phyloP scores from a whole-genome alignment of 768 basidiomycete genomes.

The Porphyrellus cyaneotinctus region DNA sequence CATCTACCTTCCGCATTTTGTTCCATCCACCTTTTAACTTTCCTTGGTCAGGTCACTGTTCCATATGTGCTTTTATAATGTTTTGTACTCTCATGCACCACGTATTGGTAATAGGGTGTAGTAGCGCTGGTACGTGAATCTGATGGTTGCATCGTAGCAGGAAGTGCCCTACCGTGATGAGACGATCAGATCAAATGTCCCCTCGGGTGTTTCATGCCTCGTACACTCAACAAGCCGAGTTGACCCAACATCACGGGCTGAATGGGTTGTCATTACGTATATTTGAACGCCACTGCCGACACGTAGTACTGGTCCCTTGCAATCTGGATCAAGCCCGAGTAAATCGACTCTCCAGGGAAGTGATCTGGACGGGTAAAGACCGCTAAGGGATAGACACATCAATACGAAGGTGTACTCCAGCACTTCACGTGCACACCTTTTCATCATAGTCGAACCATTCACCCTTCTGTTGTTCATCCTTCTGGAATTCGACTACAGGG shows the following conservation, averaged over 20 bases:
- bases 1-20: slow-evolving; percentile 26
- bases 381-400: slow-evolving; percentile 36
- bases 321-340: slow-evolving; percentile 45
- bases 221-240: too few species aligned
- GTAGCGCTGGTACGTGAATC: slow-evolving; percentile 33
- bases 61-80: slow-evolving; percentile 33
- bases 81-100: slow-evolving; percentile 23
- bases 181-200: neutral
- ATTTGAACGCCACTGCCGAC: too few species aligned
- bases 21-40: slow-evolving; percentile 18
- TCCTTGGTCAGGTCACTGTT: slow-evolving; percentile 21
- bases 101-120: slow-evolving; percentile 26
- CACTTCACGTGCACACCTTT: slow-evolving; percentile 47
- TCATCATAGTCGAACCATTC: slow-evolving; percentile 89
- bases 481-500: slow-evolving; percentile 49
- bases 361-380: slow-evolving; percentile 65
- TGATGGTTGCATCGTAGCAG: slow-evolving; percentile 2
- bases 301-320: neutral
- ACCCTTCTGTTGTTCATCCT: slow-evolving; percentile 28
- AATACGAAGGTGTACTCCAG: neutral
- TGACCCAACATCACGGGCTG: too few species aligned
- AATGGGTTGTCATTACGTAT: too few species aligned
- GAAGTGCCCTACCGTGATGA: neutral
- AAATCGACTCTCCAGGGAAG: slow-evolving; percentile 63
- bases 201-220: too few species aligned